Base-by-base conservation (phyloP, 805 yeast species). In the Lipomyces yamadae region DNA sequence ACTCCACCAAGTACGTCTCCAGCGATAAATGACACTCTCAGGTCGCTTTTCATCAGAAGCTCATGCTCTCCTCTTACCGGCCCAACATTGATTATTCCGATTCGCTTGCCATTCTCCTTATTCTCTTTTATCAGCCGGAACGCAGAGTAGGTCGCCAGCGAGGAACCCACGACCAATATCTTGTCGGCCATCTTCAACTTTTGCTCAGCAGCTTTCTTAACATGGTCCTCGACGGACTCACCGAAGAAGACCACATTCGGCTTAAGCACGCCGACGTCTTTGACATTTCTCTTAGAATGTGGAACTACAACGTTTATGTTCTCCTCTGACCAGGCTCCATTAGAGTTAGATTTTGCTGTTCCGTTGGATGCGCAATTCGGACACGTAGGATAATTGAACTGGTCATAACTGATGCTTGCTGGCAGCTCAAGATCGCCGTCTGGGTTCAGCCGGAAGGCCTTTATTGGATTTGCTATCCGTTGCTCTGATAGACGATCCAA, bases 171-270 rank as follows among this genome's bases (percentile, higher is more conserved):
- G 24, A 74, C 72, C 34, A 73, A 55, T 33, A 73, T 48, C 45
- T 64, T 64, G 34, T 72, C 74, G 13, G 75, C 67, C 13, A 60
- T 54, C 11, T 45, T 52, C 39, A 73, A 29, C 33, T 62, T 58
- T 4, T 54, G 50, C 52, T 71, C 70, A 2, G 75, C 76, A 6
- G 61, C 68, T 18, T 2, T 15, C 33, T 68, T 63, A 5, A 60
- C 62, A 1, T 45, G 62, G n/a, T 58, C 70, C 24, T 64, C 65
- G 5, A 73, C 74, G n/a, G 68, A 62, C 56, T 74, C 76, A 4
- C 76, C 76, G 61, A 73, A 73, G 57, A 73, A 73, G 3, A 73
- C 70, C 10, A 73, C 76, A 55, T 68, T 58, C 2, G 76, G 76
- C 48, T 73, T 73, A 15, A 74, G 58, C 2, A 73, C 69, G 10